Conservation (phyloP, 2,329 filamentous ascomycete genomes). For the Chaetomiaceae sp. region DNA sequence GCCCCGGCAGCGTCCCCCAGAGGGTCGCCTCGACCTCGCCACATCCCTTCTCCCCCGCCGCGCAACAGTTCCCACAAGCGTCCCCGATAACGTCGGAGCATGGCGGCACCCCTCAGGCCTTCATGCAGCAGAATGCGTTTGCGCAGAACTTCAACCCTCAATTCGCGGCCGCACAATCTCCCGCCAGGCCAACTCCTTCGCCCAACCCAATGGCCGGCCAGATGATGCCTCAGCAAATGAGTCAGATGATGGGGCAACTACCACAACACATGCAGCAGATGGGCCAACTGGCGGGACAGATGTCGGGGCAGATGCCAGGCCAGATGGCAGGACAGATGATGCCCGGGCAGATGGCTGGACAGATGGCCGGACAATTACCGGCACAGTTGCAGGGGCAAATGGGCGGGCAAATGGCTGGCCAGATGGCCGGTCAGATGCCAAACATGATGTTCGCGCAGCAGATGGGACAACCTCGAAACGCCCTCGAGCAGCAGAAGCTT, state of each 20-base stretch:
- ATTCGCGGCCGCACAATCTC: slow-evolving; percentile 54
- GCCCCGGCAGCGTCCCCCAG: slow-evolving; percentile 66
- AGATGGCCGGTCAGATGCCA: slow-evolving; percentile 15
- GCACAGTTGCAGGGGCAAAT: slow-evolving; percentile 38
- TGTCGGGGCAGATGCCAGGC: slow-evolving; percentile 40
- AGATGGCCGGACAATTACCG: slow-evolving; percentile 36
- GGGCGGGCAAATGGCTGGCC: slow-evolving; percentile 2
- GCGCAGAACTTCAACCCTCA: slow-evolving; percentile 54
- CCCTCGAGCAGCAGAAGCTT: slow-evolving; percentile 69
- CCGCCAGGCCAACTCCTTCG: slow-evolving; percentile 51
- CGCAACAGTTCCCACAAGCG: slow-evolving; percentile 67
- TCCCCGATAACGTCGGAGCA: slow-evolving; percentile 76
- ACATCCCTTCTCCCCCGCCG: slow-evolving; percentile 78
- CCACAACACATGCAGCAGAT: slow-evolving; percentile 42
- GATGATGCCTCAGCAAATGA: slow-evolving; percentile 53
- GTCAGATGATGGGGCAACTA: slow-evolving; percentile 38
- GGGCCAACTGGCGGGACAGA: slow-evolving; percentile 46
- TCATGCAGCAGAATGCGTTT: slow-evolving; percentile 56
- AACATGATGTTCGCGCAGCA: slow-evolving; percentile 35
- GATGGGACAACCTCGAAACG: slow-evolving; percentile 45
- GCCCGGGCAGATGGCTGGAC: slow-evolving; percentile 25
- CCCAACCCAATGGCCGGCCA: slow-evolving; percentile 50
- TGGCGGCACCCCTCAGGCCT: slow-evolving; percentile 71
- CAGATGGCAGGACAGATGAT: slow-evolving; percentile 21
- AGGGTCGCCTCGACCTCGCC: slow-evolving; percentile 89